Evolutionary conservation across 2,329 filamentous ascomycete species (phyloP).

Genomic region (Tympanopsis confertula): DNA sequence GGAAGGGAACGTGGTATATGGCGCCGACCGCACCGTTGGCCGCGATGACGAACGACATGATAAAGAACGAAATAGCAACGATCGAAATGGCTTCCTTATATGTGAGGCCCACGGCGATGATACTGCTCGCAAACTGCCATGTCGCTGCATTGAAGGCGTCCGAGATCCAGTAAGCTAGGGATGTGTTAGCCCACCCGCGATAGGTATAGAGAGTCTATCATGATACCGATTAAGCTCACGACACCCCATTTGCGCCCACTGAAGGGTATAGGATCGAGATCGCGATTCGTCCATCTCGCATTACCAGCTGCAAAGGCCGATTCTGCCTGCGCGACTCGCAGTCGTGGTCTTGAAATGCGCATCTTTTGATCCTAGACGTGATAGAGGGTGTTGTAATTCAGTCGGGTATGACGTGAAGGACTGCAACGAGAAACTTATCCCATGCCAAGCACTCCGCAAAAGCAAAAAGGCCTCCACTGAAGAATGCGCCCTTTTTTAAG

Average conservation of each 20-base stretch:
- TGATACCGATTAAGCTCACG: not conserved
- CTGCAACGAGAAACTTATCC: not conserved
- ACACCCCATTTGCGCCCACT: not conserved
- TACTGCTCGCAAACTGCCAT: slow-evolving; percentile 5
- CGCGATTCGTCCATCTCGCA: not conserved
- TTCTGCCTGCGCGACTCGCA: not conserved
- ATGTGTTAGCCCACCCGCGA: slow-evolving; percentile 1
- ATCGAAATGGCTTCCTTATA: slow-evolving; percentile 2
- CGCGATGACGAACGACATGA: slow-evolving; percentile 17
- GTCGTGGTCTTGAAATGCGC: not conserved
- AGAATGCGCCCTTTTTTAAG: no score
- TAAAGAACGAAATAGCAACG: slow-evolving; percentile 6
- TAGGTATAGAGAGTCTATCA: not conserved
- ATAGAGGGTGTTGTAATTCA: no score
- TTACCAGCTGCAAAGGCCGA: not conserved
- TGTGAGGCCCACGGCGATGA: slow-evolving; percentile 3
- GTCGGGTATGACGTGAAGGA: no score
- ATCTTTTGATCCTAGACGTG: no score
- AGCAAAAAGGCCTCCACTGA: no score
- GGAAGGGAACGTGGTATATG: slow-evolving; percentile 33
- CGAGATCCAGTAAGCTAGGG: slow-evolving; percentile 3
- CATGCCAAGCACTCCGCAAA: no score
- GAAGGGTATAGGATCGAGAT: not conserved
- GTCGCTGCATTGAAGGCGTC: slow-evolving; percentile 3
- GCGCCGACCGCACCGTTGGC: slow-evolving; percentile 34